These are phyloP conservation scores for Tylopilus felleus DNA, from an alignment of 768 basidiomycete species.

Conservation along the genomic window DNA sequence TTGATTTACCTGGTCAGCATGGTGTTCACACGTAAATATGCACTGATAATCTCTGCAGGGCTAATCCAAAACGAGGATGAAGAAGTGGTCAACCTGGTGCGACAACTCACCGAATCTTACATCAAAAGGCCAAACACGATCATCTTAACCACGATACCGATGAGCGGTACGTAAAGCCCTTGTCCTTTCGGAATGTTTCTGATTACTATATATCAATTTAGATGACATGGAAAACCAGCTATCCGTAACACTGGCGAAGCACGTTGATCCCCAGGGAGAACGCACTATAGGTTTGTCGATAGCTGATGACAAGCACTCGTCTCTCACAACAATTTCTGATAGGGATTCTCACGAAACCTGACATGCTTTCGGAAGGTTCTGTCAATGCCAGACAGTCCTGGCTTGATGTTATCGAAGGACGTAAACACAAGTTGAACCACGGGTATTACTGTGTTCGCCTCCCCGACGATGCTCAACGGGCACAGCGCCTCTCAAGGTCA, in stretches of 20 bases:
- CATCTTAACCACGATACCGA: slow-evolving; percentile 64
- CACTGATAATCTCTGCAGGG: slow-evolving; percentile 33
- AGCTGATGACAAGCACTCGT: not conserved
- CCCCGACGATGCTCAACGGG: slow-evolving; percentile 56
- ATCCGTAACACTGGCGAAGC: slow-evolving; percentile 51
- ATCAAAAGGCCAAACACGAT: slow-evolving; percentile 50
- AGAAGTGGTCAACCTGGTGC: slow-evolving; percentile 44
- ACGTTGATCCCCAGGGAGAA: slow-evolving; percentile 48
- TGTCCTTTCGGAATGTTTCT: not conserved
- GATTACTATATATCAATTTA: slow-evolving; percentile 20
- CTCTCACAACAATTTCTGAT: not conserved
- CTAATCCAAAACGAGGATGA: slow-evolving; percentile 54
- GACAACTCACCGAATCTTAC: slow-evolving; percentile 44
- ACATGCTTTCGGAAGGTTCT: slow-evolving; percentile 45
- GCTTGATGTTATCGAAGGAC: slow-evolving; percentile 50
- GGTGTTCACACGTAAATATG: not conserved
- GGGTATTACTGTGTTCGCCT: slow-evolving; percentile 69
- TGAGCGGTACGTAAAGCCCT: slow-evolving; percentile 43
- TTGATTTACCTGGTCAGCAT: slow-evolving; percentile 50
- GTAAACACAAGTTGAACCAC: slow-evolving; percentile 43
- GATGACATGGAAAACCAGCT: slow-evolving; percentile 68
- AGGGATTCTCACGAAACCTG: slow-evolving; percentile 74
- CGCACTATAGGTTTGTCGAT: slow-evolving; percentile 56
- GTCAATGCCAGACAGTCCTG: slow-evolving; percentile 41
- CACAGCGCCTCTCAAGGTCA: slow-evolving; percentile 30